Base-by-base conservation (phyloP, 345 rosid species). In the Kernera saxatilis region DNA sequence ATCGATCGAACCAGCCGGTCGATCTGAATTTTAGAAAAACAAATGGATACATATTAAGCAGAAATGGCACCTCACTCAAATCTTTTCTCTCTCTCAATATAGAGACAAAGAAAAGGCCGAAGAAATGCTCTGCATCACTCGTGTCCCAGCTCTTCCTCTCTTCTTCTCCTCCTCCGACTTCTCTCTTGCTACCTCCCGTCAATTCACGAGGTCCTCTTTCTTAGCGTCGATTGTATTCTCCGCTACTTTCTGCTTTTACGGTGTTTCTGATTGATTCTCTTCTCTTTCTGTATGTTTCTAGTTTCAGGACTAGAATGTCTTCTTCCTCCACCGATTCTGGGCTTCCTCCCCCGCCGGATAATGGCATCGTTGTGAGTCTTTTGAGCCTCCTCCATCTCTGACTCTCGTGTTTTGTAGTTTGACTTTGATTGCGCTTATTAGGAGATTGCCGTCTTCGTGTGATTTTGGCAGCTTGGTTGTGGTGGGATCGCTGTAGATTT, bases 401-500 rank as follows among this genome's bases (percentile, higher is more conserved):
- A 21, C 63, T 58, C 71, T 71, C 50, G 6, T 33, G 1, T 9
- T 67, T 30, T 39, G 6, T 10, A 2, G 25, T 37, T 57, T 40
- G 10, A 48, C 33, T 56, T 57, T 15, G 26, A 37, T 65, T 5
- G 21, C 12, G 55, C 14, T 71, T 30, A 49, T 49, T 10, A 9
- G 23, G 67, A 29, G 35, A 41, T 26, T 71, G 5, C 64, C 49
- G 12, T 51, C 19, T 37, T 56, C 60, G 12, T 67, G 69, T 75
- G 45, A 17, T 62, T 68, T 74, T 49, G 29, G 65, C 89, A 93
- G 96, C 77, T 93, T 39, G 97, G 97, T 7, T 84, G 87, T 32
- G 95, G 97, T 43, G 81, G 72, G 9, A 76, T 73, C 37, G 26
- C 66, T 17, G 79, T 92, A 12, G 98, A 88, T 83, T 87, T 84